Base-by-base conservation (phyloP, 108 stramenopile genomes). In the Nannochloropsis granulata region DNA sequence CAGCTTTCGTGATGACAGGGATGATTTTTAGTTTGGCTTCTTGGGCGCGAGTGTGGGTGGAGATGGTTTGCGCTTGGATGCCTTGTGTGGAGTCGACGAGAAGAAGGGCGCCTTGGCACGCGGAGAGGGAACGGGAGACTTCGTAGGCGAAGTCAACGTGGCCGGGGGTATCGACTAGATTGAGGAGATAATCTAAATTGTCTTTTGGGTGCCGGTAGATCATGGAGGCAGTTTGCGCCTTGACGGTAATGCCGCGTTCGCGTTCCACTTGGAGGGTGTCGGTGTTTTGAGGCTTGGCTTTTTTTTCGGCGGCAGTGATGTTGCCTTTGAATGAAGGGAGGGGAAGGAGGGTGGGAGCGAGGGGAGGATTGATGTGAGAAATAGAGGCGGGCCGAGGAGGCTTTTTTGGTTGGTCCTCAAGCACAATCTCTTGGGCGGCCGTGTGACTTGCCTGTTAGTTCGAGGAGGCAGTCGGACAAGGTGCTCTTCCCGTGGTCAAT, bases 21-120 rank as follows among this genome's bases (percentile, higher is more conserved):
- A 90, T 84, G 42, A 90, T 84, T 44, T 78, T 86, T 14, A 90
- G 56, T 10, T 86, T 86, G 24, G 86, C 80, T 23, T 78, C 86
- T 82, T 87, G 83, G 19, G 90, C 90, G n/a, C 78, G 44, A 13
- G 34, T 44, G 34, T 83, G 79, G 11, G 88, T 90, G 44, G 88
- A 78, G 19, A 90, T 44, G 23, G 90, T 90, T 84, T 98, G 98
- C 12, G 98, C 98, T 87, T 99, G 95, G 56, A 99, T 95, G n/a
- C 98, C 97, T 87, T 99, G 98, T 79, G 95, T 92, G 12, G 95
- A 94, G 92, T 99, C 98, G 12, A 99, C 98, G 3, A 99, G 96
- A 42, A 99, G 91, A 56, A 99, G 88, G 0, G 97, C 97, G 26
- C 98, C 98, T 87, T 24, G 94, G 91, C 89, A 98, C 82, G 79